Percentiles rank a stretch among this genome's conserved stretches.
These are phyloP conservation scores for Acrasis kona DNA, from an alignment of 78 protist genomes.

Conservation along the genomic window DNA sequence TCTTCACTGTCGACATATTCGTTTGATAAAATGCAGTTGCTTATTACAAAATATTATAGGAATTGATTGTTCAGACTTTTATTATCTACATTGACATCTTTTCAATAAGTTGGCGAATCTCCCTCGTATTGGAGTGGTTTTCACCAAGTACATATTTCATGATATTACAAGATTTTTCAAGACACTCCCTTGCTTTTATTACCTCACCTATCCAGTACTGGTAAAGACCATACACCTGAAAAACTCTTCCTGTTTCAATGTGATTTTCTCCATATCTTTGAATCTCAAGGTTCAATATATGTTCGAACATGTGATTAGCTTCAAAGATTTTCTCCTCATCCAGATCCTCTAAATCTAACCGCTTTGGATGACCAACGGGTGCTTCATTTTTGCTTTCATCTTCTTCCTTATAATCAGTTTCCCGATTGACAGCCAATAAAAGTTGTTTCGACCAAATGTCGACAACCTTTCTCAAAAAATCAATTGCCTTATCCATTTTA, in stretches of 20 bases:
- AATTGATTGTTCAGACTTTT: too few relatives aligned
- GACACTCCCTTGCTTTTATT: not conserved
- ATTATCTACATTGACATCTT: too few relatives aligned
- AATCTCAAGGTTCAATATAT: constrained; percentile 6
- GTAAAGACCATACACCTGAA: constrained; percentile 2
- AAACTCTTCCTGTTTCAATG: not conserved
- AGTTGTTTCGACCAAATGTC: constrained; percentile 23
- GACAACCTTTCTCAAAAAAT: constrained; percentile 10
- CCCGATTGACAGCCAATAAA: too few relatives aligned
- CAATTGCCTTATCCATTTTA: constrained; percentile 13
- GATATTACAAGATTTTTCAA: not conserved
- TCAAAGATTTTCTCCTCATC: constrained; percentile 9
- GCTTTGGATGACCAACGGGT: not conserved
- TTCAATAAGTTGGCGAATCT: too few relatives aligned
- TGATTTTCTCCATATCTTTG: constrained; percentile 4
- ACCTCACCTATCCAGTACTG: not conserved
- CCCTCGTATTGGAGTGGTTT: not conserved
- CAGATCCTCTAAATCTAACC: not conserved
- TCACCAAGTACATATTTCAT: constrained; percentile 10
- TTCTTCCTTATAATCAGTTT: not conserved
- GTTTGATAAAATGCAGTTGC: too few relatives aligned
- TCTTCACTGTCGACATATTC: too few relatives aligned
- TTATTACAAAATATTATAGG: too few relatives aligned
- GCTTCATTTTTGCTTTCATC: not conserved
- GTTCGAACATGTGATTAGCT: constrained; percentile 2